Evolutionary conservation across 805 yeast genomes (phyloP).

Genomic region (Saccharomycopsis sp.): DNA sequence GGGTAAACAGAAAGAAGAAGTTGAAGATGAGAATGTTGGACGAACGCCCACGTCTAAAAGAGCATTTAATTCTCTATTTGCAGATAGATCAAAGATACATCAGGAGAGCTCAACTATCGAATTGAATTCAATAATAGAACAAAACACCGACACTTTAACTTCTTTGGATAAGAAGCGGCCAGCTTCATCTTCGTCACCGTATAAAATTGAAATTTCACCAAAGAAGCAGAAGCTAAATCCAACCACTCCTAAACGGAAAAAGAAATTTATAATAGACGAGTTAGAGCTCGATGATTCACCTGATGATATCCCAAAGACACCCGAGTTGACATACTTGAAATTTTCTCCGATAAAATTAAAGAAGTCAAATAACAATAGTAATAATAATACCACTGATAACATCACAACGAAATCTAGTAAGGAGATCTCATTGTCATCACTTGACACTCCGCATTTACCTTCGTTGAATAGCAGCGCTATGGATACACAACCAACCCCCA

Average conservation of each 20-base stretch:
- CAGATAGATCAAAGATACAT: conserved; percentile 5
- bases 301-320: conserved; percentile 21
- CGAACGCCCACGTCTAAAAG: conserved; percentile 12
- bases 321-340: conserved; percentile 21
- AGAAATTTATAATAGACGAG: conserved; percentile 10
- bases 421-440: conserved; percentile 5
- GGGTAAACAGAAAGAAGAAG: not conserved
- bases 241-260: conserved; percentile 10
- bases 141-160: conserved; percentile 17
- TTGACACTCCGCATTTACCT: conserved; percentile 11
- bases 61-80: conserved; percentile 10
- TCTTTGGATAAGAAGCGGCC: not conserved
- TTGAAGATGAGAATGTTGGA: not conserved
- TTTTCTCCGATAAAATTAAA: conserved; percentile 18
- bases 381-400: not conserved
- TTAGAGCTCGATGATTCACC: conserved; percentile 21
- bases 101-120: not conserved
- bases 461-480: not conserved
- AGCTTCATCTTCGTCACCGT: conserved; percentile 2
- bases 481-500: not conserved
- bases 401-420: not conserved
- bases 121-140: conserved; percentile 20
- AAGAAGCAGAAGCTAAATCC: conserved; percentile 5
- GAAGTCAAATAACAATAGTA: not conserved
- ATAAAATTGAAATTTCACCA: conserved; percentile 15